A percentile compares a stretch with the other conserved stretches of the same genome.
These are phyloP conservation scores for Yamadazyma sp. DNA, from an alignment of 805 yeast genomes.

Conservation along the genomic window DNA sequence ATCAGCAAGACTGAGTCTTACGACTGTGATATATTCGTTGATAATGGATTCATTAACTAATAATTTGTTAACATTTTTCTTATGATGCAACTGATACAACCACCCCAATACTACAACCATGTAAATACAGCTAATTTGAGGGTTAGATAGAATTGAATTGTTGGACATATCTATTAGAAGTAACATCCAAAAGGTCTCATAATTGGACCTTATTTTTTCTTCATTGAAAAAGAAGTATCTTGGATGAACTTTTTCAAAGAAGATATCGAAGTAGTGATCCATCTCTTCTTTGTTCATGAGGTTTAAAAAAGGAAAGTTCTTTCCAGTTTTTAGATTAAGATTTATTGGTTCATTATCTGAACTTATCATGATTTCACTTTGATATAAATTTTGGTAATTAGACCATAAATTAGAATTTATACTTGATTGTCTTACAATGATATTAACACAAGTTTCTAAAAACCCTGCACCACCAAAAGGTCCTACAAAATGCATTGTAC, in stretches of 20 bases:
- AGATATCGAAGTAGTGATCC: conserved; percentile 10
- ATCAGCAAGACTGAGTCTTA: conserved; percentile 42
- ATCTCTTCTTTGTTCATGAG: conserved; percentile 7
- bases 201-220: conserved; percentile 1
- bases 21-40: conserved; percentile 15
- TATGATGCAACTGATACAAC: conserved; percentile 30
- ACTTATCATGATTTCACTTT: conserved; percentile 8
- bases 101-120: conserved; percentile 23
- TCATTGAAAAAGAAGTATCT: conserved; percentile 8
- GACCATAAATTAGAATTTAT: conserved; percentile 1
- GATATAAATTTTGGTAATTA: conserved; percentile 2
- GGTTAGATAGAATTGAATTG: conserved; percentile 2
- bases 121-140: conserved; percentile 41
- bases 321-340: background rate
- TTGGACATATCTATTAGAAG: conserved; percentile 5
- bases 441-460: conserved; percentile 9
- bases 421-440: conserved; percentile 3
- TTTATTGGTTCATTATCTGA: conserved; percentile 9
- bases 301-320: conserved; percentile 9
- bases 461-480: conserved; percentile 15
- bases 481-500: conserved; percentile 15
- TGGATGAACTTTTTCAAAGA: conserved; percentile 11
- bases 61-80: conserved; percentile 22
- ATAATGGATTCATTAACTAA: background rate
- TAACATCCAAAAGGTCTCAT: conserved; percentile 5